Conservation (phyloP, 106 monocot genomes). For the Apostasia ramifera region DNA sequence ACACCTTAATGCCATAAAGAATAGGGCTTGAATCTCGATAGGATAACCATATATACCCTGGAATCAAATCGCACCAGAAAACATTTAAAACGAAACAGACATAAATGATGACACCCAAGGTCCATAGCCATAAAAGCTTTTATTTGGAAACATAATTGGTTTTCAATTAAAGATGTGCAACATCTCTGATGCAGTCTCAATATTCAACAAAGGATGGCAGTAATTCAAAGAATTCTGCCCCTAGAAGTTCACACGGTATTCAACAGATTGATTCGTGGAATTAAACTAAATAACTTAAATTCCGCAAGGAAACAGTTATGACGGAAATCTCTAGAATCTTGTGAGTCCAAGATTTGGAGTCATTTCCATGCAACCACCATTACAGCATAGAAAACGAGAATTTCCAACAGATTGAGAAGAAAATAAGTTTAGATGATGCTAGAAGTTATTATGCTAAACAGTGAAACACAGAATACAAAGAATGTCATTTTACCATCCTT, state of each 20-base stretch:
- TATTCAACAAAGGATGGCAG: not conserved
- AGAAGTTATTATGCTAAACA: too few relatives aligned
- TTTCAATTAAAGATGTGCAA: too few relatives aligned
- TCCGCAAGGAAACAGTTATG: too few relatives aligned
- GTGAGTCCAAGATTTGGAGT: not conserved
- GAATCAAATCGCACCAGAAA: not conserved
- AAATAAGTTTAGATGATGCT: not conserved
- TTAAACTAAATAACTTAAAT: too few relatives aligned
- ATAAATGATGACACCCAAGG: not conserved
- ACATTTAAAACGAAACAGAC: conserved; percentile 2
- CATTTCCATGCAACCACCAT: not conserved
- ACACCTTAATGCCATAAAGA: conserved; percentile 44
- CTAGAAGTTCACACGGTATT: too few relatives aligned
- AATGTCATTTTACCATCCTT: conserved; percentile 30
- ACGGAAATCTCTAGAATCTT: not conserved
- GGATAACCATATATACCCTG: conserved; percentile 54
- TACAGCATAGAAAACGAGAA: too few relatives aligned
- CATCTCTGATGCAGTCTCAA: too few relatives aligned
- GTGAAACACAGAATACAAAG: not conserved
- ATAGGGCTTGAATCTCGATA: conserved; percentile 49
- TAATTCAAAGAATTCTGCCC: too few relatives aligned
- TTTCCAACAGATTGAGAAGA: not conserved
- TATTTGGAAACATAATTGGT: too few relatives aligned
- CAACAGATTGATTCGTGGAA: too few relatives aligned
- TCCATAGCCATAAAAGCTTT: not conserved